Percentiles rank a stretch among this genome's conserved stretches.
phyloP scores from a whole-genome alignment of 1,284 basidiomycete species.

The Lentinula novae-zelandiae region DNA sequence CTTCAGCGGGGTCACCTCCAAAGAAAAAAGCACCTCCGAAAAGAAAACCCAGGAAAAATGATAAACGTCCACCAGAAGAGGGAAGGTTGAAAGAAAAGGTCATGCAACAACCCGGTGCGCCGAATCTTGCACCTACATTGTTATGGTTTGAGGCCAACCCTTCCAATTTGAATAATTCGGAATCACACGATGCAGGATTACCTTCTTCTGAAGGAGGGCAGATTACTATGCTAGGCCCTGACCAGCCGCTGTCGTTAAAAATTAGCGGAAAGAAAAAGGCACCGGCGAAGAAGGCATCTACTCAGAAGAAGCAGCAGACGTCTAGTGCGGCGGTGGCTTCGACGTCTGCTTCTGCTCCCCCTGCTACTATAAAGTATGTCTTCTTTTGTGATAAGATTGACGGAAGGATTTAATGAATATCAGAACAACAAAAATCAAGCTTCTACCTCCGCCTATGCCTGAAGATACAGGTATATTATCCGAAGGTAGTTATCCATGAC shows the following conservation, averaged over 20 bases:
- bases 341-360: slow-evolving; percentile 3
- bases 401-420: background rate
- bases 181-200: slow-evolving; percentile 12
- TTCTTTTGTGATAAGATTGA: slow-evolving; percentile 3
- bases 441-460: slow-evolving; percentile 23
- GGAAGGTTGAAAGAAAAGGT: slow-evolving; percentile 35
- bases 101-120: slow-evolving; percentile 27
- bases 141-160: slow-evolving; percentile 25
- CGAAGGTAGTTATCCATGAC: slow-evolving; percentile 23
- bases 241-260: slow-evolving; percentile 8
- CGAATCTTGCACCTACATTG: slow-evolving; percentile 33
- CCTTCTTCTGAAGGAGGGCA: background rate
- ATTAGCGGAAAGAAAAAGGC: slow-evolving; percentile 10
- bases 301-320: slow-evolving; percentile 18
- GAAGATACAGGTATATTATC: slow-evolving; percentile 39
- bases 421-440: slow-evolving; percentile 9
- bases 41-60: slow-evolving; percentile 46
- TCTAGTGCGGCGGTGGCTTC: background rate
- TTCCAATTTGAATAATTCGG: slow-evolving; percentile 8
- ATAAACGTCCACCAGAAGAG: slow-evolving; percentile 32
- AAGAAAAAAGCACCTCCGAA: slow-evolving; percentile 31
- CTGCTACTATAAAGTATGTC: slow-evolving; percentile 19
- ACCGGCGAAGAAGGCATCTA: slow-evolving; percentile 21
- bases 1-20: background rate
- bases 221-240: slow-evolving; percentile 2